Conservation (phyloP, 2,329 filamentous ascomycete genomes). For the Xylariaceae sp. region DNA sequence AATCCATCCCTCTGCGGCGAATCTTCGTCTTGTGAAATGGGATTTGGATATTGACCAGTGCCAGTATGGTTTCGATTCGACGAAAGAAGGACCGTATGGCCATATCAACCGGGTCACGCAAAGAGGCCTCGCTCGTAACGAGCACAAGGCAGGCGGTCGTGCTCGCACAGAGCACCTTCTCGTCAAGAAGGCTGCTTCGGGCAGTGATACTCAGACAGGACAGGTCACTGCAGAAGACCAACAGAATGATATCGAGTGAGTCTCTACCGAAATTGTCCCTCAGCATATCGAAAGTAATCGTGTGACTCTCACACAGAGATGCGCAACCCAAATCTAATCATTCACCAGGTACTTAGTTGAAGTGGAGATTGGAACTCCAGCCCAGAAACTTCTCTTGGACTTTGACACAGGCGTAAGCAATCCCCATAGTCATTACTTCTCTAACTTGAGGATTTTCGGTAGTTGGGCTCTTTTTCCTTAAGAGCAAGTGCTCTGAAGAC, state of each 20-base stretch:
- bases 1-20: no score
- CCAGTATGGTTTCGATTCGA: conserved; percentile 56
- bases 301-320: background rate
- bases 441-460: no score
- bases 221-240: conserved; percentile 58
- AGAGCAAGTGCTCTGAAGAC: no score
- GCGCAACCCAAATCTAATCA: no score
- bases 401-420: conserved; percentile 58
- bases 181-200: conserved; percentile 42
- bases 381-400: conserved; percentile 58
- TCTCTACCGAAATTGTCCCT: background rate
- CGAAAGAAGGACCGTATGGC: conserved; percentile 58
- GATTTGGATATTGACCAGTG: no score
- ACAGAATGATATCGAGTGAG: conserved; percentile 57
- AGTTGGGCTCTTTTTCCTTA: no score
- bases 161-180: conserved; percentile 43
- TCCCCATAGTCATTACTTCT: no score
- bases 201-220: conserved; percentile 33
- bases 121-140: conserved; percentile 39
- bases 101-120: conserved; percentile 46
- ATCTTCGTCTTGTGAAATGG: no score
- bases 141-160: conserved; percentile 44
- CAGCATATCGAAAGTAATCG: background rate
- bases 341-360: conserved; percentile 53
- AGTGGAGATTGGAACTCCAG: conserved; percentile 61